Percentiles rank a stretch among this genome's conserved stretches.
Evolutionary conservation across 768 basidiomycete genomes (phyloP).

Genomic region (Lyophyllum shimeji): DNA sequence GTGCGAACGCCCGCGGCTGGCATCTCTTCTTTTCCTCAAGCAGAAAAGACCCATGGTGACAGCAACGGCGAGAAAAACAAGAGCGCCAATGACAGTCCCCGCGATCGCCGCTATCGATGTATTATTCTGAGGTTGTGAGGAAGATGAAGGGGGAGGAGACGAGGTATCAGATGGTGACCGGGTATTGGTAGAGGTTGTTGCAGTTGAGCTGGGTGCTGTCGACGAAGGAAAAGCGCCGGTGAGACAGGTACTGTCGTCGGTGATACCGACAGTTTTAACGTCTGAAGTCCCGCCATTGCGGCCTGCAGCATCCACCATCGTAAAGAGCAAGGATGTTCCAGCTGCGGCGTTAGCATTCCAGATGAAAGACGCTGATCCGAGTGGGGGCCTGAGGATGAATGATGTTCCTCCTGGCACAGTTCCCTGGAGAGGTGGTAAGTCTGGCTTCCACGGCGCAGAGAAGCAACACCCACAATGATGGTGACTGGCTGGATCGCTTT

Average conservation of each 20-base stretch:
- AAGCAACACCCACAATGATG: constrained; percentile 40
- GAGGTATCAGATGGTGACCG: constrained; percentile 21
- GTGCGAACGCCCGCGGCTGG: constrained; percentile 26
- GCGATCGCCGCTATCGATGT: constrained; percentile 46
- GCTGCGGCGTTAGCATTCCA: constrained; percentile 60
- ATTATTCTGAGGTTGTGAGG: constrained; percentile 18
- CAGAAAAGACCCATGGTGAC: constrained; percentile 53
- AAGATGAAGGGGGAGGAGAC: constrained; percentile 22
- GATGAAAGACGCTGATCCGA: constrained; percentile 36
- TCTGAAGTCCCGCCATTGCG: constrained; percentile 62
- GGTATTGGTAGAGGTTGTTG: constrained; percentile 14
- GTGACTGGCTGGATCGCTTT: constrained; percentile 53
- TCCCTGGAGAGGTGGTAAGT: constrained; percentile 36
- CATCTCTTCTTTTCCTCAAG: constrained; percentile 36
- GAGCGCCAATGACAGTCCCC: constrained; percentile 50
- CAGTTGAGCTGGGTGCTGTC: constrained; percentile 26
- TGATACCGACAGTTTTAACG: constrained; percentile 43
- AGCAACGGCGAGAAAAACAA: constrained; percentile 52
- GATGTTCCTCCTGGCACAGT: constrained; percentile 62
- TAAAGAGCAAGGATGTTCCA: constrained; percentile 58
- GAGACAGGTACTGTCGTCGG: constrained; percentile 52
- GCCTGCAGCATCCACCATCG: constrained; percentile 50
- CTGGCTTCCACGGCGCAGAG: background rate
- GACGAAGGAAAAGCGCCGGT: constrained; percentile 52
- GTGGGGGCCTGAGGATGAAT: constrained; percentile 43